Conservation (phyloP, 2,329 filamentous ascomycete genomes). For the Clarireedia hainanense region DNA sequence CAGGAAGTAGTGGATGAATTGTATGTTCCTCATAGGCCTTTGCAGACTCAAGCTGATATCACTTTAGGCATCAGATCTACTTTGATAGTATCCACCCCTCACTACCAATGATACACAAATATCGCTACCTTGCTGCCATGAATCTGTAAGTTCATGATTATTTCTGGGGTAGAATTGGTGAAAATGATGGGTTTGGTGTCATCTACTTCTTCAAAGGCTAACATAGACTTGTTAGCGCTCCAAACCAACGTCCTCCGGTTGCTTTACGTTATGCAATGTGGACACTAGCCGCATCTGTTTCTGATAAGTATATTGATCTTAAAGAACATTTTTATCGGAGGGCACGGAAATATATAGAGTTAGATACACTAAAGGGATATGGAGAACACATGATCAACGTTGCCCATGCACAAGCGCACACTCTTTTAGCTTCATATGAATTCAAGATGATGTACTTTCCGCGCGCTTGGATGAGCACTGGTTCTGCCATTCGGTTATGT, state of each 20-base stretch:
- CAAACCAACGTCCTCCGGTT: conserved; percentile 76
- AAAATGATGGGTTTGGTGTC: too few species aligned
- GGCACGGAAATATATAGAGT: conserved; percentile 81
- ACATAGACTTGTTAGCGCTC: conserved; percentile 43
- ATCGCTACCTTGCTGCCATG: conserved; percentile 80
- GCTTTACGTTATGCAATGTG: conserved; percentile 92
- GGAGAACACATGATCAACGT: conserved; percentile 84
- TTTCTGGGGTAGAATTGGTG: background rate
- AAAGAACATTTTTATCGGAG: conserved; percentile 87
- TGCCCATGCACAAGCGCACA: conserved; percentile 78
- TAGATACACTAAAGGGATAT: conserved; percentile 85
- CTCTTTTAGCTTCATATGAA: conserved; percentile 74
- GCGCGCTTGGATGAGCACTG: conserved; percentile 87
- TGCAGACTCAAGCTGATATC: conserved; percentile 17
- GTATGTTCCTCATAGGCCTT: conserved; percentile 37
- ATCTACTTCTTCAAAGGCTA: background rate
- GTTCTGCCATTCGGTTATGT: conserved; percentile 68
- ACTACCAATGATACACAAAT: conserved; percentile 81
- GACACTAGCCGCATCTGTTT: conserved; percentile 81
- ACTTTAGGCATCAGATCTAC: conserved; percentile 65
- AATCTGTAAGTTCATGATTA: conserved; percentile 50
- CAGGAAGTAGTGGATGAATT: conserved; percentile 74
- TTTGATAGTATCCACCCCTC: conserved; percentile 88
- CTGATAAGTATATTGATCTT: conserved; percentile 70
- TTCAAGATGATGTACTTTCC: conserved; percentile 99